Conservation (phyloP, 1,139 yeast genomes). For the Hansenula lynferdii region DNA sequence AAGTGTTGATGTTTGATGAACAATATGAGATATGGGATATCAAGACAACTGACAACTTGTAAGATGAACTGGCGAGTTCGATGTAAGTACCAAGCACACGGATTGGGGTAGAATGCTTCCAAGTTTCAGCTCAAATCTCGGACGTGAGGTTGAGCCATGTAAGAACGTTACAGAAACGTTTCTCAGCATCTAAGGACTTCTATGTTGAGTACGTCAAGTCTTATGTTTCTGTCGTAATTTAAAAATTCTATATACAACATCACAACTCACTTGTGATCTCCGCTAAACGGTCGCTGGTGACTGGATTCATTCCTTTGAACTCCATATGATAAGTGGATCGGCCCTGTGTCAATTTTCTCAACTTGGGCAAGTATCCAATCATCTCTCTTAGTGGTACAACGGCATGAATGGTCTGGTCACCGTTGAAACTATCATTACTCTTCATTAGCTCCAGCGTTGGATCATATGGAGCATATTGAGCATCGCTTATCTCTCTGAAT, state of each 20-base stretch:
- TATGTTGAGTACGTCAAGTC: no score
- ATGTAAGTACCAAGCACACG: no score
- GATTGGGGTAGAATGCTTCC: no score
- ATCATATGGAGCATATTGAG: constrained; percentile 56
- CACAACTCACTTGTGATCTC: constrained; percentile 26
- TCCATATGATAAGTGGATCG: constrained; percentile 81
- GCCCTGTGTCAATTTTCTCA: constrained; percentile 87
- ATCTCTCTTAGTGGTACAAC: constrained; percentile 82
- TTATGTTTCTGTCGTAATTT: no score
- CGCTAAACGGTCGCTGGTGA: constrained; percentile 42
- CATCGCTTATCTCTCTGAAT: constrained; percentile 46
- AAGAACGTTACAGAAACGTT: no score
- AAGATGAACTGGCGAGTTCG: no score
- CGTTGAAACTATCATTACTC: constrained; percentile 27
- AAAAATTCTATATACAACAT: background rate
- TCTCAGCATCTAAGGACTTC: no score
- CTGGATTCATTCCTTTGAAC: constrained; percentile 66
- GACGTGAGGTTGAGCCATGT: no score
- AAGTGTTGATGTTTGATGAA: no score
- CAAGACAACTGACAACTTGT: no score
- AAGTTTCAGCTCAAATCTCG: no score
- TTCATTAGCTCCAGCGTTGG: constrained; percentile 29
- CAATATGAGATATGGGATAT: no score
- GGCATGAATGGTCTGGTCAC: constrained; percentile 56
- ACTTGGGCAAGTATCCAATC: constrained; percentile 78